Evolutionary conservation across 768 basidiomycete genomes (phyloP), one percentile per base, ranked within the genome.

Genomic region (Mycena venus): DNA sequence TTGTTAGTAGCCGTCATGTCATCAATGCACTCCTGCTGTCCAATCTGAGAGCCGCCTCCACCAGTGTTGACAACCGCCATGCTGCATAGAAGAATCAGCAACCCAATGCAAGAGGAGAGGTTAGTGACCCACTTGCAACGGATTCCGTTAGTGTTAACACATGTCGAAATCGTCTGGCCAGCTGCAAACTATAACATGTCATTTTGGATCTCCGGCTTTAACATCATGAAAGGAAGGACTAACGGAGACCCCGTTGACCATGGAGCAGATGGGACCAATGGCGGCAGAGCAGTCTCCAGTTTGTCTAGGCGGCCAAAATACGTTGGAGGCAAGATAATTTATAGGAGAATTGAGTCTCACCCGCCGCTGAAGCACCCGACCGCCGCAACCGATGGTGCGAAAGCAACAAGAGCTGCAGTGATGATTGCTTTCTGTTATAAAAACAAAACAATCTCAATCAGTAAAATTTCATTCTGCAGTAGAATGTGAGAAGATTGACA

Each of bases 191-290:
- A 29, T 9, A 4, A n/a, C 6, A n/a, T 29, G 32, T 66, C 17
- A 8, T 29, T 63, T 12, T 25, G 61, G n/a, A 34, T n/a, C 21
- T 11, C 14, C n/a, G 9, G n/a, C 19, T 11, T 49, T 49, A 12
- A 9, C 25, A 14, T 14, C n/a, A 25, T 80, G n/a, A n/a, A n/a
- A n/a, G 83, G 36, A 79, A 77, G 65, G 81, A 85, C 61, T 8
- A n/a, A 63, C 42, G 21, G 42, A 17, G 15, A 42, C n/a, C 40
- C 61, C 61, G 27, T 63, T 63, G 40, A 63, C 61, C 21, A 19
- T 5, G 25, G 17, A 5, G 42, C 61, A 63, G 42, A 62, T 44
- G 21, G 23, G 23, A 7, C 61, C 40, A 31, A 62, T 62, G 15
- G 61, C 61, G 15, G 61, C 61, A 27, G 61, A 62, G 27, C 61